Evolutionary conservation across 176 grass and related monocot species (phyloP).

Genomic region (Aegilops bicornis): DNA sequence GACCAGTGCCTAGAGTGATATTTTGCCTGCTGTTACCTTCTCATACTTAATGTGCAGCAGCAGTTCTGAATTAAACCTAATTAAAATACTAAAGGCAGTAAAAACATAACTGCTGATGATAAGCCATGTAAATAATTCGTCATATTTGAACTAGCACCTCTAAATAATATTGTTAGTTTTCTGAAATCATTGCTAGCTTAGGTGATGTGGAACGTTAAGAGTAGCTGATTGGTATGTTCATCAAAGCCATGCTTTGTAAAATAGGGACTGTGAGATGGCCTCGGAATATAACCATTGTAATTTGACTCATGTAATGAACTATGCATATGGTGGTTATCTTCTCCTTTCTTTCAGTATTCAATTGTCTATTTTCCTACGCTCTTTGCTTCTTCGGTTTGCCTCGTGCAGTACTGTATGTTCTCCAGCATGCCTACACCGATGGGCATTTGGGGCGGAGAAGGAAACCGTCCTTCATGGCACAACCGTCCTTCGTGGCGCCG

Average conservation of each 20-base stretch:
- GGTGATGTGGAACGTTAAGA: not conserved
- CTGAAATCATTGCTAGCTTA: not conserved
- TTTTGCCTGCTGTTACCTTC: too few relatives aligned
- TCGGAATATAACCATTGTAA: not conserved
- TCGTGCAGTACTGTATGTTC: too few relatives aligned
- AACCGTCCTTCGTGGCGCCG: too few relatives aligned
- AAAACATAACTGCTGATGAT: not conserved
- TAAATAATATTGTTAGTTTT: not conserved
- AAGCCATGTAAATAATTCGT: constrained; percentile 6
- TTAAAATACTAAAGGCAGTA: too few relatives aligned
- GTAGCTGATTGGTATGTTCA: not conserved
- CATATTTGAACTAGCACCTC: not conserved
- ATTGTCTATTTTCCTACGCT: too few relatives aligned
- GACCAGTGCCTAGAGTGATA: too few relatives aligned
- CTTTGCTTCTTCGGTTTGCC: too few relatives aligned
- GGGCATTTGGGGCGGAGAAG: too few relatives aligned
- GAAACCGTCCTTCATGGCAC: too few relatives aligned
- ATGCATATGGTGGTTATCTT: not conserved
- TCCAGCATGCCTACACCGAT: too few relatives aligned
- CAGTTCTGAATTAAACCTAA: too few relatives aligned
- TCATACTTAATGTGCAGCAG: too few relatives aligned
- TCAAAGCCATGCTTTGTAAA: not conserved
- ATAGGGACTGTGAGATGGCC: not conserved
- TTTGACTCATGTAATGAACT: not conserved
- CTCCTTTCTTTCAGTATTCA: not conserved